A percentile compares a stretch with the other conserved stretches of the same genome.
Evolutionary conservation across 306 rosid genomes (phyloP).

Genomic region (Cercis canadensis): DNA sequence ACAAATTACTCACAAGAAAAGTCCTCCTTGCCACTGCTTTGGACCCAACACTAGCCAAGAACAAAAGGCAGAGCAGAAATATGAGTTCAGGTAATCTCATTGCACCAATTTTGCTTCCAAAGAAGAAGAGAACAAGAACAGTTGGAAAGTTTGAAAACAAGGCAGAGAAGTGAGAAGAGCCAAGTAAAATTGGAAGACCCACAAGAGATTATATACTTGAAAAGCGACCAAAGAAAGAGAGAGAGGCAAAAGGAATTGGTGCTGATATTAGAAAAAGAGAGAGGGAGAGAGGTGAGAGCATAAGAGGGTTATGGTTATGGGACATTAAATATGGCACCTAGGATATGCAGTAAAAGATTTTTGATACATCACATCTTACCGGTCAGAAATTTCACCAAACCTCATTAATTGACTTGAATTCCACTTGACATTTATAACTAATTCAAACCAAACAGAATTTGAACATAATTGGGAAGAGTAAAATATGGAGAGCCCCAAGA

Average conservation of each 20-base stretch:
- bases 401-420: constrained; percentile 62
- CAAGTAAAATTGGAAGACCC: constrained; percentile 5
- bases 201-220: constrained; percentile 35
- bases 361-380: constrained; percentile 67
- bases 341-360: constrained; percentile 64
- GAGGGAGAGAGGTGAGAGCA: constrained; percentile 16
- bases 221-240: constrained; percentile 35
- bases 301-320: constrained; percentile 42
- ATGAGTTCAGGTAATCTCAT: constrained; percentile 51
- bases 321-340: constrained; percentile 67
- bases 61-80: constrained; percentile 50
- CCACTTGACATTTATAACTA: constrained; percentile 39
- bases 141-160: constrained; percentile 15
- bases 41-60: constrained; percentile 49
- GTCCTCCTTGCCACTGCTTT: constrained; percentile 56
- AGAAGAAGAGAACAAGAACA: background rate
- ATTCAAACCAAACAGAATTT: constrained; percentile 42
- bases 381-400: constrained; percentile 73
- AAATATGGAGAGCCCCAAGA: constrained; percentile 29
- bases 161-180: background rate
- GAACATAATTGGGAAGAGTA: constrained; percentile 36
- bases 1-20: constrained; percentile 19
- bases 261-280: constrained; percentile 18
- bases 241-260: constrained; percentile 61
- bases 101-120: constrained; percentile 14